phyloP scores from a whole-genome alignment of 2,329 filamentous ascomycete genomes.

The Leptographium wingfieldii region DNA sequence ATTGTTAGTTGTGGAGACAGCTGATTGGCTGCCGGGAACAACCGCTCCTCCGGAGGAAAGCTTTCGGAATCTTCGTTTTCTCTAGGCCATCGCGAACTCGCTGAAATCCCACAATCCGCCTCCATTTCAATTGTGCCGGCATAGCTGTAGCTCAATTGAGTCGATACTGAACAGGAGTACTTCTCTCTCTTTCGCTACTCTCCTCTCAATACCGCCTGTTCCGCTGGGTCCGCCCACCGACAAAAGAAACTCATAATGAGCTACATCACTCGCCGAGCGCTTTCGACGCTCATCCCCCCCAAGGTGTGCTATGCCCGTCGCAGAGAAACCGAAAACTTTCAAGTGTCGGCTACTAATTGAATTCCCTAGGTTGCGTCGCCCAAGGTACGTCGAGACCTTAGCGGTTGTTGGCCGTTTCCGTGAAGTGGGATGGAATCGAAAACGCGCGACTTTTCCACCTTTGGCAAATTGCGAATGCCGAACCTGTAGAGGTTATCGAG shows the following conservation, averaged over 20 bases:
- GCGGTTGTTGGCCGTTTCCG: background rate
- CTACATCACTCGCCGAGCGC: slow-evolving; percentile 77
- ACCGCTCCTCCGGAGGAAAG: slow-evolving; percentile 17
- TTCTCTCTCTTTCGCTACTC: slow-evolving; percentile 13
- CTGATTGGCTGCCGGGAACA: slow-evolving; percentile 21
- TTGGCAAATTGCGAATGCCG: background rate
- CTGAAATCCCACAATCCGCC: background rate
- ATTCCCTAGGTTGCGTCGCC: slow-evolving; percentile 62
- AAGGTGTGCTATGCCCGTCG: slow-evolving; percentile 56
- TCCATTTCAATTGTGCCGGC: slow-evolving; percentile 3
- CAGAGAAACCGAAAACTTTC: background rate
- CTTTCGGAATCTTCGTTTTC: slow-evolving; percentile 11
- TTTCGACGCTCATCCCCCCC: slow-evolving; percentile 97
- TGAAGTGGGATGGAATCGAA: background rate
- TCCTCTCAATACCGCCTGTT: slow-evolving; percentile 10
- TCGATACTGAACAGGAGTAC: background rate
- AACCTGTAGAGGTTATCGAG: background rate
- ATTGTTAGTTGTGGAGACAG: slow-evolving; percentile 1
- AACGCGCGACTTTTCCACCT: slow-evolving; percentile 7
- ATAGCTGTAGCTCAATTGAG: slow-evolving; percentile 22
- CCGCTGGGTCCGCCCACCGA: slow-evolving; percentile 13
- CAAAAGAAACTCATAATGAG: slow-evolving; percentile 58
- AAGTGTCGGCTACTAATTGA: background rate
- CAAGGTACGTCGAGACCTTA: slow-evolving; percentile 49
- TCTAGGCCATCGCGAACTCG: background rate